Percentiles rank a stretch among this genome's conserved stretches.
Conservation (phyloP, 2,329 filamentous ascomycete genomes). For the Capronia epimyces region DNA sequence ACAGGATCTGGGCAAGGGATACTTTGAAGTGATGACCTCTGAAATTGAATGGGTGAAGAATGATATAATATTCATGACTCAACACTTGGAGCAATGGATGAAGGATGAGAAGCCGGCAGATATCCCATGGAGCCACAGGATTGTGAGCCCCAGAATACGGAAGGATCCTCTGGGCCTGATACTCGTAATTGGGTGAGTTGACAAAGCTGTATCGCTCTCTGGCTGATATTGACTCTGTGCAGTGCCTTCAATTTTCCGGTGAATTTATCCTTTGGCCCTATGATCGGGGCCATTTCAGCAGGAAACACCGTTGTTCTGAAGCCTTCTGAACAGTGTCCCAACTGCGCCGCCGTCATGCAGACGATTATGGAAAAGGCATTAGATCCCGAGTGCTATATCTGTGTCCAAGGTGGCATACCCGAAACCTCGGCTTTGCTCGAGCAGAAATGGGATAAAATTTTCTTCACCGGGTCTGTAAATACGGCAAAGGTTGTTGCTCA, state of each 20-base stretch:
- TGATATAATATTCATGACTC: slow-evolving; percentile 72
- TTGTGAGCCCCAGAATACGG: slow-evolving; percentile 68
- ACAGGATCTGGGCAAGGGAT: slow-evolving; percentile 71
- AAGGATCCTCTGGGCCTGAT: slow-evolving; percentile 84
- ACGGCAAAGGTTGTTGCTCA: slow-evolving; percentile 84
- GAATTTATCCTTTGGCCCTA: slow-evolving; percentile 68
- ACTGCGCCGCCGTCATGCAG: slow-evolving; percentile 71
- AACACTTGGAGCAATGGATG: slow-evolving; percentile 73
- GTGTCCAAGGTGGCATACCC: slow-evolving; percentile 73
- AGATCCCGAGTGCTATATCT: slow-evolving; percentile 68
- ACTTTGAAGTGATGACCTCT: slow-evolving; percentile 65
- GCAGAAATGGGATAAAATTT: slow-evolving; percentile 95
- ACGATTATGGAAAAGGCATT: slow-evolving; percentile 70
- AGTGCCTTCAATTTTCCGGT: slow-evolving; percentile 90
- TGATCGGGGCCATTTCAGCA: slow-evolving; percentile 85
- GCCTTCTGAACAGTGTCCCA: slow-evolving; percentile 76
- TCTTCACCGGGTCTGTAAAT: slow-evolving; percentile 76
- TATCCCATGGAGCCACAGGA: slow-evolving; percentile 61
- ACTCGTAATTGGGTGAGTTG: slow-evolving; percentile 68
- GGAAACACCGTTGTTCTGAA: slow-evolving; percentile 88
- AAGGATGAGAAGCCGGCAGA: slow-evolving; percentile 72
- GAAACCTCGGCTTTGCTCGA: slow-evolving; percentile 78
- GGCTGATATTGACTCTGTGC: slow-evolving; percentile 13
- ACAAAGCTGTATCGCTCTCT: slow-evolving; percentile 4
- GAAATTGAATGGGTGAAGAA: slow-evolving; percentile 76